phyloP scores from a whole-genome alignment of 306 rosid species.

The Sindora glabra region DNA sequence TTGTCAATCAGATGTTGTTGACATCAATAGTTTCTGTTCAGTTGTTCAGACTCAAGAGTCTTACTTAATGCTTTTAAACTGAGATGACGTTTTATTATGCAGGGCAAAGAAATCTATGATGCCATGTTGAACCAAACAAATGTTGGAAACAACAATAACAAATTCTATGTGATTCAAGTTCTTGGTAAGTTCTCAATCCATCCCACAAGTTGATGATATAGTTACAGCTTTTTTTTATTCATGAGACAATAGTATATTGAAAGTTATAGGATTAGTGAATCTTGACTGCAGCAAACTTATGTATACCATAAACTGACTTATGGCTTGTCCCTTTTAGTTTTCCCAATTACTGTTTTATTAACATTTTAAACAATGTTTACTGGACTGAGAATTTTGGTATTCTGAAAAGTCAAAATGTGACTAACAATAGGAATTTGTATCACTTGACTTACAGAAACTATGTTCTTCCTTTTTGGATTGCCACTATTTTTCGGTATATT shows the following conservation, averaged over 20 bases:
- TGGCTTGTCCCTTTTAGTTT: background rate
- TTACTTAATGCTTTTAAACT: background rate
- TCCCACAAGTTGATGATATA: background rate
- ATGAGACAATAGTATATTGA: background rate
- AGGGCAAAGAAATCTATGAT: slow-evolving; percentile 82
- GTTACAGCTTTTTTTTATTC: background rate
- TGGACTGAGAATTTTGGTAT: background rate
- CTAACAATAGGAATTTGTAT: background rate
- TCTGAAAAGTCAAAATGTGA: background rate
- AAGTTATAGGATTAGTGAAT: slow-evolving; percentile 1
- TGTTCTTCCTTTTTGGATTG: background rate
- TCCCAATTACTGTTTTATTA: background rate
- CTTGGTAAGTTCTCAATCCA: slow-evolving; percentile 49
- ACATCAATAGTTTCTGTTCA: background rate
- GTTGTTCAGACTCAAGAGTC: background rate
- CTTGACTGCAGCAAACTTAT: background rate
- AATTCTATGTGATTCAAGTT: slow-evolving; percentile 78
- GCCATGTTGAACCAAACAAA: slow-evolving; percentile 93
- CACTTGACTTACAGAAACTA: background rate
- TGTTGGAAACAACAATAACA: slow-evolving; percentile 75
- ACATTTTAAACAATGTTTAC: background rate
- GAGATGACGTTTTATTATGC: slow-evolving; percentile 8
- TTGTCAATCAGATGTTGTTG: background rate
- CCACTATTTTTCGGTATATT: background rate
- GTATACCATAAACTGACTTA: background rate